These are phyloP conservation scores for Pichia sporocuriosa DNA, from an alignment of 805 yeast genomes.

Conservation along the genomic window DNA sequence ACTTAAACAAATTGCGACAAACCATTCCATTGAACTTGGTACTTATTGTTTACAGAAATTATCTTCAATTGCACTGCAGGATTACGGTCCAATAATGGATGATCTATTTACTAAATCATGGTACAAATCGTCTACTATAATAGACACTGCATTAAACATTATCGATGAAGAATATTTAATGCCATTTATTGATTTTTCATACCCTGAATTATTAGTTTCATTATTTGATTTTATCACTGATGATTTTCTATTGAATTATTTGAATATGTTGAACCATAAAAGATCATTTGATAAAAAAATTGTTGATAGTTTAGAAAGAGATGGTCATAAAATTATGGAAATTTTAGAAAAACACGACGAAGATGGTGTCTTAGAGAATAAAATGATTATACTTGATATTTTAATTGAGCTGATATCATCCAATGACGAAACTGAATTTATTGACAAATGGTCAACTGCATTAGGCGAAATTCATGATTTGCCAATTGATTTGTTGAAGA, in stretches of 20 bases:
- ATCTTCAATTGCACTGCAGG: constrained; percentile 21
- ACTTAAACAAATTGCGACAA: constrained; percentile 16
- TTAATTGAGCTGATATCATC: constrained; percentile 50
- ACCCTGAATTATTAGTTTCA: constrained; percentile 26
- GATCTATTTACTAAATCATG: constrained; percentile 25
- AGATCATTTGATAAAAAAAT: constrained; percentile 25
- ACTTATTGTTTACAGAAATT: constrained; percentile 23
- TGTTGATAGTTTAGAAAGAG: constrained; percentile 49
- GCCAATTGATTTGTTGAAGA: constrained; percentile 62
- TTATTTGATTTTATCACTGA: constrained; percentile 29
- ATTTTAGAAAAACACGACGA: constrained; percentile 42
- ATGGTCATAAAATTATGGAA: constrained; percentile 49
- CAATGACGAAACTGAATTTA: constrained; percentile 39
- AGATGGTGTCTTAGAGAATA: constrained; percentile 15
- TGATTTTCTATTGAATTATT: constrained; percentile 35
- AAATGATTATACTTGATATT: constrained; percentile 51
- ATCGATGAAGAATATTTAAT: constrained; percentile 23
- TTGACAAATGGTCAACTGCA: constrained; percentile 38
- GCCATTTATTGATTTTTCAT: constrained; percentile 25
- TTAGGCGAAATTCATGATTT: constrained; percentile 68
- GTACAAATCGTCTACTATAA: constrained; percentile 25
- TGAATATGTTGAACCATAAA: constrained; percentile 20
- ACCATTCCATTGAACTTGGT: constrained; percentile 21
- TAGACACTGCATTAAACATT: constrained; percentile 22
- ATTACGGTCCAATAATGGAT: constrained; percentile 20